phyloP scores from a whole-genome alignment of 148 eudicot species.

The Fagopyrum tataricum region DNA sequence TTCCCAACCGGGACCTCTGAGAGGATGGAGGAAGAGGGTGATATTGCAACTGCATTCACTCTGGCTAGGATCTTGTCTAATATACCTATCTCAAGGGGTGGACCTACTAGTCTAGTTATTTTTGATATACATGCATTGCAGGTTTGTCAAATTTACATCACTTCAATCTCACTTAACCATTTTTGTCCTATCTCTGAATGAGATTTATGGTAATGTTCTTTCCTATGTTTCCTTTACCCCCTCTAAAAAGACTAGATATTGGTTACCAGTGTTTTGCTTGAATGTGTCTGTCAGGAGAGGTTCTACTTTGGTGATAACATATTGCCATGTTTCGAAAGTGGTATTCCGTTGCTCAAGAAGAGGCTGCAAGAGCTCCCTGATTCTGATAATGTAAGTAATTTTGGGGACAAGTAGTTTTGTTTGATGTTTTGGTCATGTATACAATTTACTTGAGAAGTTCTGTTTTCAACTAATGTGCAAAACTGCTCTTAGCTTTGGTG shows the following conservation, averaged over 20 bases:
- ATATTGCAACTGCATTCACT: slow-evolving; percentile 94
- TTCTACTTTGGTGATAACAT: slow-evolving; percentile 95
- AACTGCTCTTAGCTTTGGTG: not conserved
- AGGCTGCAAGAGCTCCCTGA: slow-evolving; percentile 92
- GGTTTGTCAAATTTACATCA: slow-evolving; percentile 33
- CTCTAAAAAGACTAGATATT: not conserved
- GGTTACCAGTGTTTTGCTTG: not conserved
- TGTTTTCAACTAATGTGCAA: not conserved
- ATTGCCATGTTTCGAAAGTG: slow-evolving; percentile 98
- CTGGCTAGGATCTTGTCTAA: slow-evolving; percentile 87
- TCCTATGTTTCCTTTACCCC: not conserved
- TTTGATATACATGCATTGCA: slow-evolving; percentile 97
- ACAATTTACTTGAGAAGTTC: not conserved
- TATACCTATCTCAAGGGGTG: slow-evolving; percentile 84
- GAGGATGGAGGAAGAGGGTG: slow-evolving; percentile 99
- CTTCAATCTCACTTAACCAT: not conserved
- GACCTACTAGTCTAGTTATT: slow-evolving; percentile 89
- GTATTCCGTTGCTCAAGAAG: slow-evolving; percentile 81
- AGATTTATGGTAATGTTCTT: not conserved
- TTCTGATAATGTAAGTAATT: slow-evolving; percentile 70
- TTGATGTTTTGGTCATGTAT: not conserved
- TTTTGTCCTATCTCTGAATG: not conserved
- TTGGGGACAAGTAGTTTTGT: not conserved
- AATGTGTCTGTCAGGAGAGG: slow-evolving; percentile 54
- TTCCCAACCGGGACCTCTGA: slow-evolving; percentile 97